phyloP scores from a whole-genome alignment of 768 basidiomycete species.

The Agaricus sinodeliciosus region DNA sequence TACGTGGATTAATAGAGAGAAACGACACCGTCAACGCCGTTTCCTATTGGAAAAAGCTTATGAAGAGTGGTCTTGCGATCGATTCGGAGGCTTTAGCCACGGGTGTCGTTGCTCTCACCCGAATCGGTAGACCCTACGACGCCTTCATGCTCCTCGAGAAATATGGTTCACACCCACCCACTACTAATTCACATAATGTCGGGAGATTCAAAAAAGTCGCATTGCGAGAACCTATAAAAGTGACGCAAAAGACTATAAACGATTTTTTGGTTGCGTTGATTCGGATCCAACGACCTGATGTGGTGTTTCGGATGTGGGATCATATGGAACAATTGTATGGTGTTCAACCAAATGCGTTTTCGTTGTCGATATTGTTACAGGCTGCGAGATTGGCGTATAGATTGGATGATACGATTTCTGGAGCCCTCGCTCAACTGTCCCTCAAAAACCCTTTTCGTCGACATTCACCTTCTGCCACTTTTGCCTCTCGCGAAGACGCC shows the following conservation, averaged over 20 bases:
- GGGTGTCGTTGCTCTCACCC: conserved; percentile 45
- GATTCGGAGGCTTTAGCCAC: conserved; percentile 42
- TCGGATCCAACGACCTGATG: conserved; percentile 50
- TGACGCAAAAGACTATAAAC: conserved; percentile 16
- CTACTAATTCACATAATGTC: too few species aligned
- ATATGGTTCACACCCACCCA: conserved; percentile 14
- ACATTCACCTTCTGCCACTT: not conserved
- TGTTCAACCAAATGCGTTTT: conserved; percentile 44
- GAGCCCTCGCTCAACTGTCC: conserved; percentile 40
- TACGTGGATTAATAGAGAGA: conserved; percentile 46
- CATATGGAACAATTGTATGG: conserved; percentile 53
- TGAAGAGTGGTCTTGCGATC: conserved; percentile 26
- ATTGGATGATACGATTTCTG: conserved; percentile 44
- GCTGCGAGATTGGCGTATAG: conserved; percentile 47
- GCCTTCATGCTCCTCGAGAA: conserved; percentile 48
- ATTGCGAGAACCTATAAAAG: conserved; percentile 12
- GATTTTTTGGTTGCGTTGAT: conserved; percentile 31
- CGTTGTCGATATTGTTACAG: conserved; percentile 56
- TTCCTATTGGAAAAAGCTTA: conserved; percentile 35
- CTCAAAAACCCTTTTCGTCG: conserved; percentile 28
- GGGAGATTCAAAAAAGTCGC: not conserved
- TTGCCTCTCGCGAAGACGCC: too few species aligned
- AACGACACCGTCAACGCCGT: conserved; percentile 32
- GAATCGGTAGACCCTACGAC: conserved; percentile 32
- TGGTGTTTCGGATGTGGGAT: conserved; percentile 65